Base-by-base conservation (phyloP, 768 basidiomycete species). In the Leccinum disarticulatum region DNA sequence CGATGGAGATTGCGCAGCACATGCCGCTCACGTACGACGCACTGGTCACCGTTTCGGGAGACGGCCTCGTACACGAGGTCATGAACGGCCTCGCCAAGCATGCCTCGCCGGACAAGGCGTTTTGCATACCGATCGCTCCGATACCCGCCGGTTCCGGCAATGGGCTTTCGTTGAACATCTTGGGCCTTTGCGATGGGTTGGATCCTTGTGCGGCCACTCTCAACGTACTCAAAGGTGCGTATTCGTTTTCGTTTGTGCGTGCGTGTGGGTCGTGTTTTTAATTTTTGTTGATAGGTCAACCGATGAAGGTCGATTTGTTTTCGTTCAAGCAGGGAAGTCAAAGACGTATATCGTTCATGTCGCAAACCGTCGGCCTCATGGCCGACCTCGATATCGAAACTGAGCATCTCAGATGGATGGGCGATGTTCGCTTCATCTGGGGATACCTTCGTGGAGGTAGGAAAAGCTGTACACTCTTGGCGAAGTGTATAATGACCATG, bases 71-170 rank as follows among this genome's bases (percentile, higher is more conserved):
- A 15, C 89, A 94, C 67, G 93, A 95, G 74, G 79, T 92, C 25
- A 65, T 93, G 69, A 95, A 95, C 67, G 93, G 93, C 3, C 84
- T 94, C 57, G 85, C 88, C 3, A 76, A 85, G 55, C 87, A 90
- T 59, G 72, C 76, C 30, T 77, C 86, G 38, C 83, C 87, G 2
- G 70, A 76, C 36, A 78, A 77, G 51, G 92, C 89, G 0, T 82
- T 94, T 57, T 70, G 68, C 49, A 84, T 85, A 31, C 91, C 93
- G 2, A 74, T 95, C 27, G 85, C 86, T 0, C 91, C 88, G 3
- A 84, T 95, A 67, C 91, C 93, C 6, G 86, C 88, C 17, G 92
- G 92, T 3, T 90, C 90, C 13, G 92, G 88, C 5, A 95, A 95
- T 63, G 92, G 84, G 3, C 74, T 88, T 25, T 81, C 87, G 27